Evolutionary conservation across 2,329 filamentous ascomycete species (phyloP).

Genomic region (Hypoxylon sp.): DNA sequence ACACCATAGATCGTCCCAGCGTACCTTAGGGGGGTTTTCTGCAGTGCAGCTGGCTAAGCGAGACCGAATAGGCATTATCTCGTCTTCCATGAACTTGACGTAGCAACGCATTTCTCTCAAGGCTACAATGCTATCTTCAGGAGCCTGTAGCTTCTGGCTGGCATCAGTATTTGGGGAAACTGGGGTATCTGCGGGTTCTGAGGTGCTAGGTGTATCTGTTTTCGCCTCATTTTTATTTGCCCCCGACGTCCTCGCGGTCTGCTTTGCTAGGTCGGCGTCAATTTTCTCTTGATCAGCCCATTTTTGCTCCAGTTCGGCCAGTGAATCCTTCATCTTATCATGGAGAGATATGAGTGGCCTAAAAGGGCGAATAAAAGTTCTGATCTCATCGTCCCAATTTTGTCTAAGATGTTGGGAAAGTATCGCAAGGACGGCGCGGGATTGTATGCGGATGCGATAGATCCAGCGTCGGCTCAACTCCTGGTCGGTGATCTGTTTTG

Average conservation of each 20-base stretch:
- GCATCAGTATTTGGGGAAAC: constrained; percentile 40
- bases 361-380: constrained; percentile 61
- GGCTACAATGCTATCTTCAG: constrained; percentile 59
- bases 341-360: constrained; percentile 60
- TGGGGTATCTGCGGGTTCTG: constrained; percentile 34
- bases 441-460: constrained; percentile 58
- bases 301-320: constrained; percentile 59
- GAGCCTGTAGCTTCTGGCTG: constrained; percentile 54
- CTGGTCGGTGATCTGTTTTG: no score
- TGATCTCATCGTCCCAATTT: constrained; percentile 52
- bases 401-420: constrained; percentile 55
- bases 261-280: constrained; percentile 49
- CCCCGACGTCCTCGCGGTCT: constrained; percentile 49
- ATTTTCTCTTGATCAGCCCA: constrained; percentile 58
- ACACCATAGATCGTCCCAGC: constrained; percentile 61
- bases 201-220: constrained; percentile 2
- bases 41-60: constrained; percentile 49
- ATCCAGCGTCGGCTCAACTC: no score
- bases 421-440: constrained; percentile 58
- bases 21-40: constrained; percentile 51
- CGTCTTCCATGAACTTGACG: constrained; percentile 61
- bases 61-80: constrained; percentile 58
- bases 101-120: constrained; percentile 61
- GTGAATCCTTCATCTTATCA: constrained; percentile 58
- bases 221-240: constrained; percentile 51